Base-by-base conservation (phyloP, 805 yeast genomes). In the Yarrowia yakushimensis region DNA sequence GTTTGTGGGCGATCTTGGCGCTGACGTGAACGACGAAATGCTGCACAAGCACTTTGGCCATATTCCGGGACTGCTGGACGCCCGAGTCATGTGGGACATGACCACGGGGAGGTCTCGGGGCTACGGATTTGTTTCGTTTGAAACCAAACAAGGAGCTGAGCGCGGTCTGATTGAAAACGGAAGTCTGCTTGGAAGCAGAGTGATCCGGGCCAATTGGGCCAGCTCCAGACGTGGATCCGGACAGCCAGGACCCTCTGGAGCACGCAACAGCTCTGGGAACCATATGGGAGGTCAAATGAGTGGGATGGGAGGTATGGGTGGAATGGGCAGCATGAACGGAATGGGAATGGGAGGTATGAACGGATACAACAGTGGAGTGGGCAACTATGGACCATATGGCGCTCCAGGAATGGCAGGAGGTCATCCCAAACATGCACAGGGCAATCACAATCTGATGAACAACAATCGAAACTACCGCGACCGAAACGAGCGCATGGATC, bases 31-130 rank as follows among this genome's bases (percentile, higher is more conserved):
- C 70, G 97, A 91, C 74, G 96, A 87, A 67, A 71, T 82, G 17
- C 79, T 90, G 65, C 78, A 78, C 59, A 75, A 73, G 45, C 78
- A 87, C 12, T 90, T 90, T 70, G 67, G 77, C 5, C 76, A 78
- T 63, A 87, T 82, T 72, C 77, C 78, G 17, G 81, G 90, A 1
- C 77, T 88, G 69, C 76, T 83, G 50, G 94, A 88, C 72, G 97
- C 96, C 12, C 91, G 90, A 68, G 97, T 90, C 31, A 91, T 90
- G 97, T 90, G 97, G 97, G 97, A 91, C 72, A 89, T 90, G 96
- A 92, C 88, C 72, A 87, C 94, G 25, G 94, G 96, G 43, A 80
- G 96, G 71, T 89, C 96, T 2, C 63, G 97, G 75, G 96, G 97
- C 36, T 90, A 90, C 71, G 97, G 97, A 2, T 90, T 91, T 73